Conservation (phyloP, 345 rosid species). For the Rhodamnia rubescens region DNA sequence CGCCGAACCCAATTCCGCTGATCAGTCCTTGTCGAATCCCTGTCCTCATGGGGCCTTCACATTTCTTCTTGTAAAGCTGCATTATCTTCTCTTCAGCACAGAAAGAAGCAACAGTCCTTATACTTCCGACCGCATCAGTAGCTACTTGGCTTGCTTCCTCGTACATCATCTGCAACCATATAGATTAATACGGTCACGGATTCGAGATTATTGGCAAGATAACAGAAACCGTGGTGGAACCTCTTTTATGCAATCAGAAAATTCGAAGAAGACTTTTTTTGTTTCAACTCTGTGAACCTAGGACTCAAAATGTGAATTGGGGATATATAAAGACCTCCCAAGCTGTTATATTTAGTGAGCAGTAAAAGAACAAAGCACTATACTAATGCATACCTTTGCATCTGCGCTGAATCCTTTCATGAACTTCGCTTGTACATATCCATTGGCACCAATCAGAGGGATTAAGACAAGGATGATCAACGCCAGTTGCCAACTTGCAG, state of each 20-base stretch:
- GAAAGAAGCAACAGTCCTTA: constrained; percentile 84
- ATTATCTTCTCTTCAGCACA: constrained; percentile 82
- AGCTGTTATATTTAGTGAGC: neutral
- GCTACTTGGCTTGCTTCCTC: constrained; percentile 97
- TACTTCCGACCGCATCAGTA: constrained; percentile 76
- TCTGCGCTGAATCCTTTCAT: constrained; percentile 71
- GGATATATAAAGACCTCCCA: neutral
- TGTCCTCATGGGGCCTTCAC: constrained; percentile 66
- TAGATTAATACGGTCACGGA: neutral
- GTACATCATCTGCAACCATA: constrained; percentile 52
- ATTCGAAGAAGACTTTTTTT: neutral
- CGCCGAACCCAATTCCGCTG: constrained; percentile 66
- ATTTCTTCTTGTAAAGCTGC: constrained; percentile 58
- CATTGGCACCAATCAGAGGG: constrained; percentile 58
- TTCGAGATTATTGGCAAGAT: neutral
- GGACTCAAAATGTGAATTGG: neutral
- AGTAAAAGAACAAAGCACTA: neutral
- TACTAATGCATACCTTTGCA: constrained; percentile 41
- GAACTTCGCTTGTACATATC: constrained; percentile 51
- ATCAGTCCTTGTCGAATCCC: constrained; percentile 67
- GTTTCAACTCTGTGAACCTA: neutral
- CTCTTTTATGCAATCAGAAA: neutral
- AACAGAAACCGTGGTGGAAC: neutral
- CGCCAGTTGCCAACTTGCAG: constrained; percentile 67
- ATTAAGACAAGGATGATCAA: constrained; percentile 42